A percentile compares a stretch with the other conserved stretches of the same genome.
Evolutionary conservation across 2,329 filamentous ascomycete genomes (phyloP).

Genomic region (Cyphellophora attinorum): DNA sequence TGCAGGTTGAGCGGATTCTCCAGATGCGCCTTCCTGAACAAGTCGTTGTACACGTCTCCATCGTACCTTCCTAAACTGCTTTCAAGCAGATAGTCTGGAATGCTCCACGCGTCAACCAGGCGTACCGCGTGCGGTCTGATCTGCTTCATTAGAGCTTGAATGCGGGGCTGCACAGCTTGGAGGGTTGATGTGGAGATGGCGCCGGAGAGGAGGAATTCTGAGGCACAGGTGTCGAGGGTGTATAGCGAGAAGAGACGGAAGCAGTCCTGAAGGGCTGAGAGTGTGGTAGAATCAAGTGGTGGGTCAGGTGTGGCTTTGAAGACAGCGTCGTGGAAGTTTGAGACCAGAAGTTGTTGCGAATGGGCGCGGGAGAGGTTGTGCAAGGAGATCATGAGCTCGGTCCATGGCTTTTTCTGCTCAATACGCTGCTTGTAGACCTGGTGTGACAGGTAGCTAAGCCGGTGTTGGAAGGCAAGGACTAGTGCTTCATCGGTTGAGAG

Average conservation of each 20-base stretch:
- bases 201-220: constrained; percentile 61
- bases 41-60: constrained; percentile 43
- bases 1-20: constrained; percentile 39
- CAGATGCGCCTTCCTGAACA: constrained; percentile 40
- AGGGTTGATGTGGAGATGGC: constrained; percentile 44
- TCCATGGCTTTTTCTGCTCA: constrained; percentile 65
- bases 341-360: constrained; percentile 66
- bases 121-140: constrained; percentile 63
- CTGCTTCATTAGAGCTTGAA: constrained; percentile 54
- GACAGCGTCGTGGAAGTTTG: constrained; percentile 65
- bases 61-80: constrained; percentile 46
- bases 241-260: constrained; percentile 56
- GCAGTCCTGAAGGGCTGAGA: constrained; percentile 51
- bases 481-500: constrained; percentile 59
- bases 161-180: constrained; percentile 22
- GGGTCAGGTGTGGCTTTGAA: constrained; percentile 39
- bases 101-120: constrained; percentile 64
- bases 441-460: constrained; percentile 62
- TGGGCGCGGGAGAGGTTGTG: constrained; percentile 65
- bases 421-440: constrained; percentile 65
- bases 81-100: constrained; percentile 69
- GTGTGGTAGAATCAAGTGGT: constrained; percentile 49
- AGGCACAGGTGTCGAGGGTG: constrained; percentile 57
- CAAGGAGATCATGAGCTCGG: constrained; percentile 66
- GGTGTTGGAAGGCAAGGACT: constrained; percentile 65